Evolutionary conservation across 176 grass and related monocot genomes (phyloP), one percentile per base, ranked within the genome.

Genomic region (Aechmea fasciata): DNA sequence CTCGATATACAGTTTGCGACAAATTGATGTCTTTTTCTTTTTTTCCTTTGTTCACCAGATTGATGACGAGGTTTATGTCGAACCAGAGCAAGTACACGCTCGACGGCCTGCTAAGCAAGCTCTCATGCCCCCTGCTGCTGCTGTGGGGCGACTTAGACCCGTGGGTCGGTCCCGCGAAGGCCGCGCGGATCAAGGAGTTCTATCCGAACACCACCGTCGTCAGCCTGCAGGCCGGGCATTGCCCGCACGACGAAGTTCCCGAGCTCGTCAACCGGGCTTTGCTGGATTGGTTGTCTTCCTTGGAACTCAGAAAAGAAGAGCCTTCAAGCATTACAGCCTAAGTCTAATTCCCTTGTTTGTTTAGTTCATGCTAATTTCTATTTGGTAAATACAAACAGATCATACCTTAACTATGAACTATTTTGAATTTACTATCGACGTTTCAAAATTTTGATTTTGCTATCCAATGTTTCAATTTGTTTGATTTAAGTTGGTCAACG

Each of bases 51-150:
- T 61, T 61, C n/a, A 7, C 51, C 71, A 82, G 89, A 83, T 73
- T 92, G 41, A 92, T 92, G 94, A 90, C 86, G 25, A 74, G 79
- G n/a, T 92, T 92, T 80, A 87, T 92, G 94, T 75, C 79, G 47
- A 97, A 97, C 71, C 94, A 97, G 69, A 92, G 84, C 54, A 88
- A 82, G 82, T 97, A 90, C 80, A 92, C 89, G 11, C 82, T 97
- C 28, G 89, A 97, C 77, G 80, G 51, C 47, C 73, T 90, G 68
- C 77, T 97, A 54, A 73, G 69, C 74, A 90, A 84, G 79, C 79
- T 97, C 12, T 49, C 77, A 48, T 97, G 89, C 68, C 89, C 94
- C 49, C 80, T 97, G 70, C 81, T 92, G 75, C 86, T 92, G 69
- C 74, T 97, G 67, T 97, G 93, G 93, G 93, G 93, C 1, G 89